Percentiles rank a stretch among this genome's conserved stretches.
Conservation (phyloP, 2,329 filamentous ascomycete genomes). For the Claviceps pusilla region DNA sequence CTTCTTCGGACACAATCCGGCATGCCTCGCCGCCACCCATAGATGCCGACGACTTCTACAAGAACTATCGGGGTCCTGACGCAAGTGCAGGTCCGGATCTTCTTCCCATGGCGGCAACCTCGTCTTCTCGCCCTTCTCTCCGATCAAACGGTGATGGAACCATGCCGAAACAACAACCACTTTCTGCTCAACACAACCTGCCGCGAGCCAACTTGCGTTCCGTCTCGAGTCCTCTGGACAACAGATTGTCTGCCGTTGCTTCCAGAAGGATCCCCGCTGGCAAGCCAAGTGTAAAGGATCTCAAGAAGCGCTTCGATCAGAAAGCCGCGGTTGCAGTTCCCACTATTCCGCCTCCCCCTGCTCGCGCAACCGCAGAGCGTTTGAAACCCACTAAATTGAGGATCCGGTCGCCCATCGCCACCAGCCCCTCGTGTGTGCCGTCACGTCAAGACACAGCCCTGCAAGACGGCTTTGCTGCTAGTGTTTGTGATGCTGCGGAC, state of each 20-base stretch:
- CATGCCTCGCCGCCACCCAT: constrained; percentile 27
- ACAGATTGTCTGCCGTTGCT: constrained; percentile 18
- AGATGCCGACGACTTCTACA: constrained; percentile 43
- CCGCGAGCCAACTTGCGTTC: constrained; percentile 34
- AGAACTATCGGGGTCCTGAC: constrained; percentile 28
- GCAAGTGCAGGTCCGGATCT: constrained; percentile 20
- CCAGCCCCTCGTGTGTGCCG: neutral
- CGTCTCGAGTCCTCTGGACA: constrained; percentile 40
- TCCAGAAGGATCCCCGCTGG: constrained; percentile 18
- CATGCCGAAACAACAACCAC: constrained; percentile 31
- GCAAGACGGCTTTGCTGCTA: neutral
- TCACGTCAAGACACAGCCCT: constrained; percentile 7
- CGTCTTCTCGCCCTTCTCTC: constrained; percentile 26
- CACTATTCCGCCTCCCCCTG: neutral
- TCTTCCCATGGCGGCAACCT: constrained; percentile 20
- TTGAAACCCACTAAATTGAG: neutral
- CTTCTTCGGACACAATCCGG: constrained; percentile 12
- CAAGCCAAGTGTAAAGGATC: constrained; percentile 63
- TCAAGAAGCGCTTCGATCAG: constrained; percentile 66
- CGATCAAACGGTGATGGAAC: constrained; percentile 37
- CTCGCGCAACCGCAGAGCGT: neutral
- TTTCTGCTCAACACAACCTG: constrained; percentile 24
- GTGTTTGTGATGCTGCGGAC: neutral
- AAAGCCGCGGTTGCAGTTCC: constrained; percentile 17
- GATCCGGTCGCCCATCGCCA: neutral